Evolutionary conservation across 1,284 basidiomycete genomes (phyloP), one percentile per base, ranked within the genome.

Genomic region (Cutaneotrichosporon sp.): DNA sequence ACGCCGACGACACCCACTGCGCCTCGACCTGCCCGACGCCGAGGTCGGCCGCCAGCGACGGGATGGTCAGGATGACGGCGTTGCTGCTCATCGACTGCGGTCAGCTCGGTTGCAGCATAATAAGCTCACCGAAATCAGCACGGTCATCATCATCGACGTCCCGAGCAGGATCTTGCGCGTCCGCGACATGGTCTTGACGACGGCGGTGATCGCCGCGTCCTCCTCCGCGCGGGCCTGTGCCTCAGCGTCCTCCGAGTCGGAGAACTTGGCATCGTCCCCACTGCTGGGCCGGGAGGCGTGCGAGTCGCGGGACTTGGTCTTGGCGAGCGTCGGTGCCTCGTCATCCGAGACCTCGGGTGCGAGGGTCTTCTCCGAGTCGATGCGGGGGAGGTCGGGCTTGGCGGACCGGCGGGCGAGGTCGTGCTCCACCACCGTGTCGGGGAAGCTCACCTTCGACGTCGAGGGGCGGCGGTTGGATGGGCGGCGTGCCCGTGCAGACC

Each of bases 1-100:
- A 77, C 54, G 79, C 71, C 6, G 78, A 75, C 10, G 77, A 62
- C 4, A 77, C 75, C 80, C 80, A 81, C 54, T 76, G 74, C 16
- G 78, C 69, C 46, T 72, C 63, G 18, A 73, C 63, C 11, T 70
- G 64, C 22, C 66, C 59, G 34, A 78, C 63, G 2, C 66, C 67
- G 7, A 79, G 64, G 45, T 76, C 70, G 10, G 52, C 45, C n/a
- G 75, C 76, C 16, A 79, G 76, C 4, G 75, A 68, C 1, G 79
- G 79, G 24, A 81, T 69, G 3, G 75, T 74, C 43, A 76, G 62
- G 20, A 61, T 34, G 7, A 66, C 62, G 0, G 62, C 62, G 57
- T 64, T 66, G 43, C 45, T 34, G 14, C 16, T 52, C 59, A 63
- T 63, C 22, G 62, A 58, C 64, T 61, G 42, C 18, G 8, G 22